phyloP scores from a whole-genome alignment of 495 filamentous ascomycete species.

The Penicillium lividum region DNA sequence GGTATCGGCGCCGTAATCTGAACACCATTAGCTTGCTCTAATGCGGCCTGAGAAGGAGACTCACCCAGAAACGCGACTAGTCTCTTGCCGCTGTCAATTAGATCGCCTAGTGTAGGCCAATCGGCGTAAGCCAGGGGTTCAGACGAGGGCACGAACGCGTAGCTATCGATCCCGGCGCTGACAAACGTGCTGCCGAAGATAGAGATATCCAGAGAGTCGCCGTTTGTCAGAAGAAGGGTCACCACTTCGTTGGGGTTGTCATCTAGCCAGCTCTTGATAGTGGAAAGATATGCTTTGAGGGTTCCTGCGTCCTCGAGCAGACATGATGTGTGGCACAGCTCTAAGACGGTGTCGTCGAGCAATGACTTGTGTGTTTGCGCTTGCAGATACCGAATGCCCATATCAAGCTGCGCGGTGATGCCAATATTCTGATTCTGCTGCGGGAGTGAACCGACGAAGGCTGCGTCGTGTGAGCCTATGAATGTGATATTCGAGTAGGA shows the following conservation, averaged over 20 bases:
- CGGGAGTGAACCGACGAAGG: conserved; percentile 62
- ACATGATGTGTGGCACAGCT: conserved; percentile 69
- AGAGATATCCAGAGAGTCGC: conserved; percentile 51
- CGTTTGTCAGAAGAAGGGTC: conserved; percentile 69
- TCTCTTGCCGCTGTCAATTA: conserved; percentile 61
- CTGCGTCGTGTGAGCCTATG: conserved; percentile 67
- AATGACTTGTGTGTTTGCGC: conserved; percentile 61
- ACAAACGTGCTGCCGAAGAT: conserved; percentile 56
- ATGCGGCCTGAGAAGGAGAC: conserved; percentile 2
- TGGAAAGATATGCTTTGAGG: conserved; percentile 55
- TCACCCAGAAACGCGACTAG: conserved; percentile 63
- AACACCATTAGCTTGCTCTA: not conserved
- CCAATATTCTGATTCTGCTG: conserved; percentile 69
- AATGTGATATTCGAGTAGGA: conserved; percentile 66
- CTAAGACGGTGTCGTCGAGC: conserved; percentile 45
- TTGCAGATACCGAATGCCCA: conserved; percentile 69
- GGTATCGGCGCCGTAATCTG: conserved; percentile 51
- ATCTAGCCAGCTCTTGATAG: conserved; percentile 66
- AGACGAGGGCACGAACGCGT: conserved; percentile 56
- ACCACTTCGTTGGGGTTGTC: conserved; percentile 66
- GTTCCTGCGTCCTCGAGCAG: conserved; percentile 63
- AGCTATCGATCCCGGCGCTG: conserved; percentile 52
- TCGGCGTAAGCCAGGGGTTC: conserved; percentile 31
- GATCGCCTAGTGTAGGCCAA: conserved; percentile 65
- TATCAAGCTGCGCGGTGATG: conserved; percentile 62